A percentile compares a stretch with the other conserved stretches of the same genome.
Conservation (phyloP, 345 rosid species). For the Citrus australasica region DNA sequence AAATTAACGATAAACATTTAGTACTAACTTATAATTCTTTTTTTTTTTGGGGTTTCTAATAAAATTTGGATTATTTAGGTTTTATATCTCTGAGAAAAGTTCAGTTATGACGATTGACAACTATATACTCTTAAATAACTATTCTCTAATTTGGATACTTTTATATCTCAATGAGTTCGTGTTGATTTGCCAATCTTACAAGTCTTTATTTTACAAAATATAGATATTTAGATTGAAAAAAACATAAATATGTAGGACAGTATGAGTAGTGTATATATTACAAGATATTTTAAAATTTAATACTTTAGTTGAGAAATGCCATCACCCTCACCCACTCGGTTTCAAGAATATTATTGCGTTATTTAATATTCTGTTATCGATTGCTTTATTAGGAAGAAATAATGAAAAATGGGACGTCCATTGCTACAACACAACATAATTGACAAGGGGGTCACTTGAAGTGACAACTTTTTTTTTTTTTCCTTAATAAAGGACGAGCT, state of each 20-base stretch:
- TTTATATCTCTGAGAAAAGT: too few species aligned
- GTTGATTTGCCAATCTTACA: not conserved
- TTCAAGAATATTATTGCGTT: not conserved
- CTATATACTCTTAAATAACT: too few species aligned
- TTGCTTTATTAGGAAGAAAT: not conserved
- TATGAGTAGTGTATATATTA: too few species aligned
- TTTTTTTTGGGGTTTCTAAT: too few species aligned
- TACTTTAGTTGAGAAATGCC: not conserved
- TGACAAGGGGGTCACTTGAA: not conserved
- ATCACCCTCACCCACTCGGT: not conserved
- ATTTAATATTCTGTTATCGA: not conserved
- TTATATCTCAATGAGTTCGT: too few species aligned
- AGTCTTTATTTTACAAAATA: too few species aligned
- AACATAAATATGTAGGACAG: too few species aligned
- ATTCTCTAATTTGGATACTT: too few species aligned
- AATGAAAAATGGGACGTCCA: not conserved
- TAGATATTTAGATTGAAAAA: too few species aligned
- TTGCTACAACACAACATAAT: not conserved
- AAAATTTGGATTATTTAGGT: too few species aligned
- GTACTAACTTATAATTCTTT: not conserved
- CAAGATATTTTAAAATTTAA: too few species aligned
- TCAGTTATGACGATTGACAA: not conserved
- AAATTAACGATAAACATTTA: not conserved
- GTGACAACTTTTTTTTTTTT: not conserved
- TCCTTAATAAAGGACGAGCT: not conserved